Evolutionary conservation across 2,329 filamentous ascomycete genomes (phyloP), one percentile per base, ranked within the genome.

Genomic region (Cryoendolithus antarcticus): DNA sequence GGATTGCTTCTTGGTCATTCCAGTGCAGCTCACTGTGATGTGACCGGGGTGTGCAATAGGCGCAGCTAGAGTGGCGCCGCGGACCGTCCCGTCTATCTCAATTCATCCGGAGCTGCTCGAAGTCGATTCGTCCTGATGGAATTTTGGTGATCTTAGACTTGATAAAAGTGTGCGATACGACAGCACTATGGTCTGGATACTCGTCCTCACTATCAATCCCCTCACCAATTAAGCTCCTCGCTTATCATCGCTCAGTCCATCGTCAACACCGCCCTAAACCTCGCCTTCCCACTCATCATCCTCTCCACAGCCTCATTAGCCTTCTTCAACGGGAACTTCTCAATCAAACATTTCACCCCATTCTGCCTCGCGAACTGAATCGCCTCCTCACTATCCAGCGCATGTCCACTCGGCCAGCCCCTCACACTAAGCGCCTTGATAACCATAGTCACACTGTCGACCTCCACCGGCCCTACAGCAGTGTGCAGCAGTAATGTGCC

Each of bases 401-500:
- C 64, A 44, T 74, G 70, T 4, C 71, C 71, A 8, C 59, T 61
- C 0, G 70, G 71, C 71, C 71, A 75, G 8, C 64, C 66, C 31
- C 64, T 62, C 3, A 74, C 63, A 1, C 60, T 67, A 12, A 65
- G 43, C 2, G 65, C 71, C 24, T 67, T 63, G n/a, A 47, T 9
- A 36, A 74, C 60, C 61, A 72, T 53, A 3, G 54, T 39, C 9
- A 58, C 60, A 32, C 62, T 65, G 44, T 69, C 54, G 28, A 70
- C 45, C 0, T 61, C 56, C 19, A 70, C 52, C 2, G 67, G 64
- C 0, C 67, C 66, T 15, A 62, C 59, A 31, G 65, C 64, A 0
- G 77, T 69, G 24, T 81, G 63, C n/a, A 77, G 60, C 10, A 82
- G 53, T 6, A 82, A 50, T 54, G 74, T 80, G 8, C 79, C 78